Conservation (phyloP, 2,329 filamentous ascomycete species). For the Chlorencoelia australis region DNA sequence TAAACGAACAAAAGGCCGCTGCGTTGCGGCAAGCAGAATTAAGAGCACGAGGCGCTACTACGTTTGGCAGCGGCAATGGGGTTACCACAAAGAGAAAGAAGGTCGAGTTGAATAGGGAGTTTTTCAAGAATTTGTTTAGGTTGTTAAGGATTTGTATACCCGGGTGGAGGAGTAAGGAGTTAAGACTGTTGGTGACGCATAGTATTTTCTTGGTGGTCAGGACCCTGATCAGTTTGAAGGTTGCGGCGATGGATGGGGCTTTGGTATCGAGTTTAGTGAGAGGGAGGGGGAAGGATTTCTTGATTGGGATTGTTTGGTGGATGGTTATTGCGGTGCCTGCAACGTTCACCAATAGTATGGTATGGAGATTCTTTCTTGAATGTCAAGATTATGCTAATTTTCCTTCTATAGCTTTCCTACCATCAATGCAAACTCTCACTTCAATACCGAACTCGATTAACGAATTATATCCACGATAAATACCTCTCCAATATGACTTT, state of each 20-base stretch:
- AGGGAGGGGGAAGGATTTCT: conserved; percentile 82
- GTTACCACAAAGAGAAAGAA: conserved; percentile 50
- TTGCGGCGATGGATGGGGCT: conserved; percentile 88
- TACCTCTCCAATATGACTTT: conserved; percentile 98
- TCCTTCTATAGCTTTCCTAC: conserved; percentile 62
- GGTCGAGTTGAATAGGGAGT: conserved; percentile 86
- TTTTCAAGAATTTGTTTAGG: conserved; percentile 56
- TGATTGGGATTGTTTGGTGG: conserved; percentile 90
- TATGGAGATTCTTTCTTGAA: conserved; percentile 32
- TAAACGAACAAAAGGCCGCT: conserved; percentile 86
- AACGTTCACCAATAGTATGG: conserved; percentile 98
- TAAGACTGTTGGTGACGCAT: conserved; percentile 77
- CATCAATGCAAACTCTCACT: conserved; percentile 92
- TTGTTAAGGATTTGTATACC: conserved; percentile 83
- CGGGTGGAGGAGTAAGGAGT: conserved; percentile 80
- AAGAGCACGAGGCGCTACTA: conserved; percentile 42
- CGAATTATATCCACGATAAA: conserved; percentile 89
- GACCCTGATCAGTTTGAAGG: conserved; percentile 88
- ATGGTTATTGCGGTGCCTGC: conserved; percentile 94
- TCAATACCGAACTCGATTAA: conserved; percentile 85
- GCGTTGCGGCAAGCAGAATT: conserved; percentile 56
- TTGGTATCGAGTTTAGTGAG: conserved; percentile 88
- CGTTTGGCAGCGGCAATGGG: conserved; percentile 25
- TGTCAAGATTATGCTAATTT: conserved; percentile 5
- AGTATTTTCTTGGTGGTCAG: conserved; percentile 85